Percentiles rank a stretch among this genome's conserved stretches.
These are phyloP conservation scores for Lepiota subincarnata DNA, from an alignment of 768 basidiomycete species.

Conservation along the genomic window DNA sequence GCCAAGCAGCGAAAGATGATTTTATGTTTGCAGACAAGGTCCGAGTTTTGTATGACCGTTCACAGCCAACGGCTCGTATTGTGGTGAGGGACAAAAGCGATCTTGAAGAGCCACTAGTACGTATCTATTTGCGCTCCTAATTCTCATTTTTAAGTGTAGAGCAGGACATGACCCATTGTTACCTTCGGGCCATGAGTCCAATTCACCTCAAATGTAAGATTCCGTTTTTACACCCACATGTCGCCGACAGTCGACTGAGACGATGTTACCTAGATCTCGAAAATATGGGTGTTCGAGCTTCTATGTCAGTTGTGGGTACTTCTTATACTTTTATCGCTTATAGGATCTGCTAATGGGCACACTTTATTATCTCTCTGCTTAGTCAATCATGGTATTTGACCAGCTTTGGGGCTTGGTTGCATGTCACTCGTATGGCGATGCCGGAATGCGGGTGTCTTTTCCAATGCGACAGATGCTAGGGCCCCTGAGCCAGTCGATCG, in stretches of 20 bases:
- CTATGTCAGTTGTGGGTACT: constrained; percentile 73
- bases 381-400: constrained; percentile 80
- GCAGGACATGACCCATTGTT: constrained; percentile 81
- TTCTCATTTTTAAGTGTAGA: background rate
- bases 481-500: constrained; percentile 74
- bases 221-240: background rate
- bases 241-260: too few relatives aligned
- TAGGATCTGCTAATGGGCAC: background rate
- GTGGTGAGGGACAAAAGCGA: constrained; percentile 61
- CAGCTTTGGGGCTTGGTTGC: constrained; percentile 77
- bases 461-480: constrained; percentile 80
- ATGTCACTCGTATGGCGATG: constrained; percentile 71
- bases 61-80: constrained; percentile 68
- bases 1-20: background rate
- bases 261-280: constrained; percentile 46
- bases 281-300: constrained; percentile 81
- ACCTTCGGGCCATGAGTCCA: constrained; percentile 83
- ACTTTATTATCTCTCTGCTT: background rate
- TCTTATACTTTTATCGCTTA: background rate
- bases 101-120: constrained; percentile 60
- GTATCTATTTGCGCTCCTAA: constrained; percentile 15
- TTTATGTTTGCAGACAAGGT: constrained; percentile 54
- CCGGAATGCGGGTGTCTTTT: constrained; percentile 85
- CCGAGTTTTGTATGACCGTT: constrained; percentile 69
- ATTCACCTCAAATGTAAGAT: constrained; percentile 73